Percentiles rank a stretch among this genome's conserved stretches.
Evolutionary conservation across 2,329 filamentous ascomycete genomes (phyloP).

Genomic region (Aspergillus thermomutatus): DNA sequence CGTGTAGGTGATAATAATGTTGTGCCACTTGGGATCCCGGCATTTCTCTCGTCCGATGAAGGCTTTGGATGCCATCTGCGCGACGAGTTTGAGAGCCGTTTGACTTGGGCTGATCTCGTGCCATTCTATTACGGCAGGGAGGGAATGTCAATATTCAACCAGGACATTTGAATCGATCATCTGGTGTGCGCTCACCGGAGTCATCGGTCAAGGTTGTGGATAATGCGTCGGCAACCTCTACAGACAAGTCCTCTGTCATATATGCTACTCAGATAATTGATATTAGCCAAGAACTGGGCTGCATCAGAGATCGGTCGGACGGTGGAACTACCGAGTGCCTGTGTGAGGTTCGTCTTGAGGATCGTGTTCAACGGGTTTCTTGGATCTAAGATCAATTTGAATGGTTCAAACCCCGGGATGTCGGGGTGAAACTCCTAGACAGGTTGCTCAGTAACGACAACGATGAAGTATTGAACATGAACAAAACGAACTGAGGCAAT

Average conservation of each 20-base stretch:
- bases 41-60: constrained; percentile 16
- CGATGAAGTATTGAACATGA: no score
- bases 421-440: background rate
- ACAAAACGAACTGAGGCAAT: no score
- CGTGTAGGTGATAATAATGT: constrained; percentile 13
- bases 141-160: background rate
- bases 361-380: background rate
- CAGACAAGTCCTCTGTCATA: background rate
- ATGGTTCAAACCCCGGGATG: background rate
- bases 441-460: no score
- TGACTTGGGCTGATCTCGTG: background rate
- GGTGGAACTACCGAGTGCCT: background rate
- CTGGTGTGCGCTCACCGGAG: background rate
- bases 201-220: background rate
- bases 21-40: constrained; percentile 15
- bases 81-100: background rate
- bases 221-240: background rate
- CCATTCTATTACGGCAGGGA: background rate
- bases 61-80: constrained; percentile 6
- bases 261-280: no score
- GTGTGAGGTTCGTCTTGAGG: background rate
- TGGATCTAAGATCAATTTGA: background rate
- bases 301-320: no score
- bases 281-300: no score
- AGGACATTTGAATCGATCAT: no score